phyloP scores from a whole-genome alignment of 2,329 filamentous ascomycete genomes.

The Ustulina deusta region DNA sequence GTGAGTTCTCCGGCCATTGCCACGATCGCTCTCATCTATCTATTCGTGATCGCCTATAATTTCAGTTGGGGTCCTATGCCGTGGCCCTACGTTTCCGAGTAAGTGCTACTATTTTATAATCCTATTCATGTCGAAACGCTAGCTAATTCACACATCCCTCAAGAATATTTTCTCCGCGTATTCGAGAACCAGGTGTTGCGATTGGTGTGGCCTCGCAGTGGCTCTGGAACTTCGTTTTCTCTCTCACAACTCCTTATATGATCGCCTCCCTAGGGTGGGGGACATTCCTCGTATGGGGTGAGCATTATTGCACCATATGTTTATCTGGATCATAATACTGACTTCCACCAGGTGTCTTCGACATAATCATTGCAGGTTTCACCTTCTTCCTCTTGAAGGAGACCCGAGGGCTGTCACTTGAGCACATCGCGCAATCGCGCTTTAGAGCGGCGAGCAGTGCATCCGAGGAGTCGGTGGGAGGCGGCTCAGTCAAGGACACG shows the following conservation, averaged over 20 bases:
- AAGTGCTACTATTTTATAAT: conserved; percentile 32
- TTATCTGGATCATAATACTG: conserved; percentile 5
- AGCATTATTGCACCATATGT: conserved; percentile 4
- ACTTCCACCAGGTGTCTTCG: conserved; percentile 50
- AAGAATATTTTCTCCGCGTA: conserved; percentile 61
- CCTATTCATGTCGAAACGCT: background rate
- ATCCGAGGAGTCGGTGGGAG: conserved; percentile 20
- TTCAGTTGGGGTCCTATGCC: conserved; percentile 63
- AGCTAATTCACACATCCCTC: conserved; percentile 25
- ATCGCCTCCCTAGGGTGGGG: conserved; percentile 61
- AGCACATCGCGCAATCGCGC: conserved; percentile 60
- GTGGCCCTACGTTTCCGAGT: conserved; percentile 63
- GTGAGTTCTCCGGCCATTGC: conserved; percentile 59
- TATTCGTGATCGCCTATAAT: conserved; percentile 65
- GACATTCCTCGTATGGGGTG: conserved; percentile 61
- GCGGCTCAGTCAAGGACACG: conserved; percentile 26
- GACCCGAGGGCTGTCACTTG: conserved; percentile 75
- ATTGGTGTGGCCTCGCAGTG: conserved; percentile 61
- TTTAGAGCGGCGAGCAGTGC: conserved; percentile 42
- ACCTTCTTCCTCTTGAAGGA: conserved; percentile 71
- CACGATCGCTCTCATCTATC: conserved; percentile 66
- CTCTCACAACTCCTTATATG: conserved; percentile 62
- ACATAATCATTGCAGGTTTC: conserved; percentile 56
- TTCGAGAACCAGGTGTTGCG: conserved; percentile 61
- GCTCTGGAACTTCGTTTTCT: conserved; percentile 64